phyloP scores from a whole-genome alignment of 2,329 filamentous ascomycete species.

The Tolypocladium nubicola region DNA sequence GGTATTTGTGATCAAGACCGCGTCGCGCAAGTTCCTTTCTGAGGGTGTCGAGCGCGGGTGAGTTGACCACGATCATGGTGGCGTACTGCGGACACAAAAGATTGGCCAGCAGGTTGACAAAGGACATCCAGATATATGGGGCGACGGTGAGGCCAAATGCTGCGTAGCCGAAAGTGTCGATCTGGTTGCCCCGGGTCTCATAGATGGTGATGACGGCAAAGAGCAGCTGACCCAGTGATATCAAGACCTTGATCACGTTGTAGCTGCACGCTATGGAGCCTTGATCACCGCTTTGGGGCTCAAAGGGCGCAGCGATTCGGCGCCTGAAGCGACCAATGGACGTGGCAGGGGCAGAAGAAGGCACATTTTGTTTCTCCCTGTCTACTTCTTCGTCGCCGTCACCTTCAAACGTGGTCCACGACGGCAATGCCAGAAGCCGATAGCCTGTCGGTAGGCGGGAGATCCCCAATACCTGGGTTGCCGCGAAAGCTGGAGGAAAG shows the following conservation, averaged over 20 bases:
- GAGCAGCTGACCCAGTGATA: conserved; percentile 3
- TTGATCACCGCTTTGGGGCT: background rate
- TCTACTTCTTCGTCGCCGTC: background rate
- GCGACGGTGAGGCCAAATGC: conserved; percentile 4
- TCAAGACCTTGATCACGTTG: conserved; percentile 1
- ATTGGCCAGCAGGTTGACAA: conserved; percentile 2
- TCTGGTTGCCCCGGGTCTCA: conserved; percentile 3
- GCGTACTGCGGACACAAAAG: conserved; percentile 4
- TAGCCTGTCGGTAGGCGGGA: conserved; percentile 1
- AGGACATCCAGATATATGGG: conserved; percentile 4
- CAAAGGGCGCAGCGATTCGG: background rate
- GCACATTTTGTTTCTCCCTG: background rate
- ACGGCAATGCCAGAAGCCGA: background rate
- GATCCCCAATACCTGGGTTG: background rate
- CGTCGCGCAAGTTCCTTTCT: background rate
- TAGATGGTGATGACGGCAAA: conserved; percentile 3
- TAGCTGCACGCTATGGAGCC: background rate
- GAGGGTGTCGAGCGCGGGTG: background rate
- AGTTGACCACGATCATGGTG: conserved; percentile 1
- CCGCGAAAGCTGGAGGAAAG: background rate
- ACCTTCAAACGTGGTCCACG: conserved; percentile 1
- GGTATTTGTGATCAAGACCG: background rate
- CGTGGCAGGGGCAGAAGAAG: background rate
- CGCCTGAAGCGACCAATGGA: too few relatives aligned
- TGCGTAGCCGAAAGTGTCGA: conserved; percentile 2